phyloP scores from a whole-genome alignment of 108 stramenopile species.

The Cyclotella cryptica region DNA sequence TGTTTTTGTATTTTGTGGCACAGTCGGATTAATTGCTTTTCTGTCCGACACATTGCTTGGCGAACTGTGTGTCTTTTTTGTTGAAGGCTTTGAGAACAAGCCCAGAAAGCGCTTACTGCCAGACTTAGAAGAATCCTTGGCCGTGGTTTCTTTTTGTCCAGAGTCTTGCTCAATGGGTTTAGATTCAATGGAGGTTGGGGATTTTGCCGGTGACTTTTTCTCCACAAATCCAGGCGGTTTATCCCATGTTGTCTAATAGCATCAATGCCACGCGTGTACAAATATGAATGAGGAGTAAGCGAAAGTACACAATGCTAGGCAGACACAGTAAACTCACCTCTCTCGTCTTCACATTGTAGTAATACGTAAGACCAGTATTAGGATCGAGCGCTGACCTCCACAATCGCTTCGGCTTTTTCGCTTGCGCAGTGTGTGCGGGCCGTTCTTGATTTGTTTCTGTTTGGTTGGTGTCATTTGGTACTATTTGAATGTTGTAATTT shows the following conservation, averaged over 20 bases:
- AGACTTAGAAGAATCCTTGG: neutral
- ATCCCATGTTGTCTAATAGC: constrained; percentile 44
- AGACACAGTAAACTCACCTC: constrained; percentile 54
- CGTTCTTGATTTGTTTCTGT: neutral
- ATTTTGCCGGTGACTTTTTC: constrained; percentile 17
- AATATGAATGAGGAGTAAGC: neutral
- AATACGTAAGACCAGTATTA: constrained; percentile 70
- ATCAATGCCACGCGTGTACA: neutral
- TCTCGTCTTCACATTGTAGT: constrained; percentile 75
- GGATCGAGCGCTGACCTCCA: constrained; percentile 76
- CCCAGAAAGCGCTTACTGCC: constrained; percentile 6
- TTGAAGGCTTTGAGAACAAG: constrained; percentile 7
- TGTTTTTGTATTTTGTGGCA: neutral
- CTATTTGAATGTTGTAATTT: neutral
- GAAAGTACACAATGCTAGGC: neutral
- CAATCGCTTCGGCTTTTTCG: constrained; percentile 45
- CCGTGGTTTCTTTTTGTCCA: constrained; percentile 12
- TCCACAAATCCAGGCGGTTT: constrained; percentile 33
- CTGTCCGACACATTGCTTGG: neutral
- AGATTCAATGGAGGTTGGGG: neutral
- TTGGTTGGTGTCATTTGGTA: neutral
- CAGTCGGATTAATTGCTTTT: neutral
- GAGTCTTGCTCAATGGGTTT: constrained; percentile 6
- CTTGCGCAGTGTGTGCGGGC: neutral
- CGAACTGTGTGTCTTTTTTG: neutral